Percentiles rank a stretch among this genome's conserved stretches.
Conservation (phyloP, 225 moss, liverwort and hornwort species). For the Antitrichia curtipendula region DNA sequence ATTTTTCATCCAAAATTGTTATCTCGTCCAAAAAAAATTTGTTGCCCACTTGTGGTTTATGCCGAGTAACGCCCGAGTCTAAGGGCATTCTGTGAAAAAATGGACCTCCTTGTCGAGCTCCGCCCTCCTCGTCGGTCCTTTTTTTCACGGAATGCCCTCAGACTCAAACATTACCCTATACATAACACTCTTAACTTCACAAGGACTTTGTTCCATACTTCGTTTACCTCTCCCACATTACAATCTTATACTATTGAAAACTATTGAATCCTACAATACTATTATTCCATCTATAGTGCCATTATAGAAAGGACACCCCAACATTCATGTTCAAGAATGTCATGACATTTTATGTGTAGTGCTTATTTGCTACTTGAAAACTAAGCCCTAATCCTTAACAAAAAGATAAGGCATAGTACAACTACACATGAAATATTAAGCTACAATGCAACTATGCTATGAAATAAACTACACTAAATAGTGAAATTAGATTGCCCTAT, state of each 20-base stretch:
- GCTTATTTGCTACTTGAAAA: not conserved
- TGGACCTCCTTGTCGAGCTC: no score
- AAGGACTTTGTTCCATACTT: not conserved
- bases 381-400: not conserved
- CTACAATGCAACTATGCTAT: not conserved
- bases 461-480: not conserved
- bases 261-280: not conserved
- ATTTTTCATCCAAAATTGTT: no score
- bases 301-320: not conserved
- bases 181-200: not conserved
- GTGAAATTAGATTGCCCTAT: no score
- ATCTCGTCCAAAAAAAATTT: no score
- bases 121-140: no score
- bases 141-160: no score
- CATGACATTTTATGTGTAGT: not conserved
- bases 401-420: not conserved
- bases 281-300: no score
- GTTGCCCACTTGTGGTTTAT: no score
- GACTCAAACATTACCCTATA: no score
- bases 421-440: not conserved
- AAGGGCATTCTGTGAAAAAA: no score
- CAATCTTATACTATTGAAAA: not conserved
- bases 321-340: not conserved
- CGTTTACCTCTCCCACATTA: rapidly evolving
- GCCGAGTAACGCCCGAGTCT: no score